These are phyloP conservation scores for Rhodotorula sphaerocarpa DNA, from an alignment of 768 basidiomycete species.

Conservation along the genomic window DNA sequence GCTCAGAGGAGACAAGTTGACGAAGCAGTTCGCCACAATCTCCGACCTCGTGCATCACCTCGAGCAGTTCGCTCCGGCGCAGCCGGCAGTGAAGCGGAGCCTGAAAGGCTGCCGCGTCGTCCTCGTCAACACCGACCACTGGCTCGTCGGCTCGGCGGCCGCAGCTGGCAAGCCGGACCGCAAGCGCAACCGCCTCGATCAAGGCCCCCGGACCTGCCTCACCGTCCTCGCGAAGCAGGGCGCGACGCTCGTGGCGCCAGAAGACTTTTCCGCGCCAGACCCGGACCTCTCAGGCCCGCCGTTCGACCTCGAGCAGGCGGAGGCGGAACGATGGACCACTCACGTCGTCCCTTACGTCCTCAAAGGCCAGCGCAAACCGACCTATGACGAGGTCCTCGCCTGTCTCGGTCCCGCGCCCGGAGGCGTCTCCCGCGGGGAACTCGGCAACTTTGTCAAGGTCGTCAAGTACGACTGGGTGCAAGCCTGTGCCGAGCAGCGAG, in stretches of 20 bases:
- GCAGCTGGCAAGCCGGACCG: not conserved
- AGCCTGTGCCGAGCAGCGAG: not conserved
- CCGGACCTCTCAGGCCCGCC: not conserved
- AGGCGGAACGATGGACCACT: slow-evolving; percentile 18
- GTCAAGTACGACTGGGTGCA: slow-evolving; percentile 14
- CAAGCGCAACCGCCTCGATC: slow-evolving; percentile 18
- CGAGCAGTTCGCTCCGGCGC: not conserved
- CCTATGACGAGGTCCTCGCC: slow-evolving; percentile 7
- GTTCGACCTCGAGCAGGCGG: slow-evolving; percentile 1
- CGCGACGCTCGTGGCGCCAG: slow-evolving; percentile 19
- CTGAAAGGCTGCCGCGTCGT: slow-evolving; percentile 9
- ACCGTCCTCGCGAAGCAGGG: slow-evolving; percentile 8
- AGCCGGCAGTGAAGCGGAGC: not conserved
- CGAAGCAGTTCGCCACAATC: slow-evolving; percentile 10
- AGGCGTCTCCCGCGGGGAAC: slow-evolving; percentile 4
- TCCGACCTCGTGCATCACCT: slow-evolving; percentile 12
- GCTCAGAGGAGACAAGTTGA: slow-evolving; percentile 3
- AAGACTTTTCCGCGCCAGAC: slow-evolving; percentile 8
- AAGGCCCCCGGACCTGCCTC: slow-evolving; percentile 4
- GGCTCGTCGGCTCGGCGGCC: not conserved
- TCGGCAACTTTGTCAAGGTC: slow-evolving; percentile 22
- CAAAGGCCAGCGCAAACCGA: not conserved
- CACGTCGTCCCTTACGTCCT: slow-evolving; percentile 23
- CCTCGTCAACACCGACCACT: slow-evolving; percentile 28
- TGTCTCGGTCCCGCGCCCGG: slow-evolving; percentile 7